Percentiles rank a stretch among this genome's conserved stretches.
Conservation (phyloP, 2,329 filamentous ascomycete genomes). For the Ambrosiella beaveri region DNA sequence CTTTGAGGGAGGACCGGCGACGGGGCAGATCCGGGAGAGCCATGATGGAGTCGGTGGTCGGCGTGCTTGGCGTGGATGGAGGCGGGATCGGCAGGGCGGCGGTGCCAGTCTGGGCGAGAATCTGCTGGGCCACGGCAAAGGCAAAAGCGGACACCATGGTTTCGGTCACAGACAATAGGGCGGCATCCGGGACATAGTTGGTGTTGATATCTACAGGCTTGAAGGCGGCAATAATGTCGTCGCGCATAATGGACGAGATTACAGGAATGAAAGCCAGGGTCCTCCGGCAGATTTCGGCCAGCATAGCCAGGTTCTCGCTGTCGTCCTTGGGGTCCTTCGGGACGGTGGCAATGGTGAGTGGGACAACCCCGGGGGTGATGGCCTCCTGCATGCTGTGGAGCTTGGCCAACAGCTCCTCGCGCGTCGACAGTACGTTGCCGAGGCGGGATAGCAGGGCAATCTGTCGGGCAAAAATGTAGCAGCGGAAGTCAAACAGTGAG, state of each 20-base stretch:
- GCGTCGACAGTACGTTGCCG: constrained; percentile 52
- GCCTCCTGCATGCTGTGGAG: constrained; percentile 45
- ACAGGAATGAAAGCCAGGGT: constrained; percentile 71
- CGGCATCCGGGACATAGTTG: constrained; percentile 15
- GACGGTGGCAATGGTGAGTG: constrained; percentile 16
- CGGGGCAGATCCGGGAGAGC: constrained; percentile 41
- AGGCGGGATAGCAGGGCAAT: constrained; percentile 65
- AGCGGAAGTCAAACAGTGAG: constrained; percentile 86
- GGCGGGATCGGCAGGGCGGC: constrained; percentile 49
- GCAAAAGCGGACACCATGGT: constrained; percentile 64
- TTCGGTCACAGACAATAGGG: constrained; percentile 41
- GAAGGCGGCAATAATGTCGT: constrained; percentile 54
- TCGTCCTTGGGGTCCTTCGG: constrained; percentile 30
- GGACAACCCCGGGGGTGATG: constrained; percentile 35
- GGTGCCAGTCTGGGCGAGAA: constrained; percentile 57
- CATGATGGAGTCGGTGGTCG: constrained; percentile 4
- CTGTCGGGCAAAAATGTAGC: constrained; percentile 85
- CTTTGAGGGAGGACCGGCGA: constrained; percentile 40
- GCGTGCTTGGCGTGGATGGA: constrained; percentile 10
- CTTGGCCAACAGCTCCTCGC: constrained; percentile 44
- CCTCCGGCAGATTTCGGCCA: constrained; percentile 75
- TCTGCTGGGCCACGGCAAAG: constrained; percentile 58
- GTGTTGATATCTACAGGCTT: constrained; percentile 23
- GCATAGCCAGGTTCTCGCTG: constrained; percentile 54
- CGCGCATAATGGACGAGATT: constrained; percentile 60